A percentile compares a stretch with the other conserved stretches of the same genome.
Evolutionary conservation across 371 early-diverging fungal genomes (phyloP).

Genomic region (Rhizopus stolonifer): DNA sequence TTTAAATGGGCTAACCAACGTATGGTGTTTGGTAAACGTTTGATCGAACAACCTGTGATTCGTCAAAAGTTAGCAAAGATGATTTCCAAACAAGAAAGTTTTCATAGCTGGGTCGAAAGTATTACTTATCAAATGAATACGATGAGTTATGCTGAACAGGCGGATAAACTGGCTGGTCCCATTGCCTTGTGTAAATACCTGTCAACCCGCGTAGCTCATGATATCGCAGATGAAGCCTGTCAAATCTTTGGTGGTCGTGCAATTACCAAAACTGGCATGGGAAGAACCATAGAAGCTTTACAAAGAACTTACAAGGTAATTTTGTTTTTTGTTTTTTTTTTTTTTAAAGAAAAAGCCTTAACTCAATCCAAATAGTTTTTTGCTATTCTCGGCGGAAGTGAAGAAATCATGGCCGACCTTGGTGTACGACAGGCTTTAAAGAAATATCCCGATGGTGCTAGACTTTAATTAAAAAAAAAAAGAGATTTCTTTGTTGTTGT

Average conservation of each 20-base stretch:
- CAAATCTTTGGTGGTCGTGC: constrained; percentile 88
- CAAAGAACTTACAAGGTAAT: constrained; percentile 73
- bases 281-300: constrained; percentile 80
- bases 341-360: too few relatives aligned
- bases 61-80: constrained; percentile 69
- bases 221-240: constrained; percentile 83
- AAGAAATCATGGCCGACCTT: constrained; percentile 72
- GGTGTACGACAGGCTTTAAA: constrained; percentile 78
- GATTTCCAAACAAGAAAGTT: constrained; percentile 82
- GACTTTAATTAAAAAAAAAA: background rate
- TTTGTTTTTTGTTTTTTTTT: constrained; percentile 51
- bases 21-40: constrained; percentile 74
- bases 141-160: constrained; percentile 70
- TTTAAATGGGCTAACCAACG: constrained; percentile 51
- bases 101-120: constrained; percentile 79
- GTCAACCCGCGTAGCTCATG: constrained; percentile 80
- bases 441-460: constrained; percentile 6
- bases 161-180: constrained; percentile 79
- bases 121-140: constrained; percentile 62
- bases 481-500: background rate
- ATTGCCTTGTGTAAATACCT: constrained; percentile 85
- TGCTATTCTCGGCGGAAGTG: constrained; percentile 87
- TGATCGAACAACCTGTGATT: constrained; percentile 61
- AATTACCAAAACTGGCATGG: constrained; percentile 75
- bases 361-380: too few relatives aligned